phyloP scores from a whole-genome alignment of 177 flowering plant genomes.

The Vitis hybrid region DNA sequence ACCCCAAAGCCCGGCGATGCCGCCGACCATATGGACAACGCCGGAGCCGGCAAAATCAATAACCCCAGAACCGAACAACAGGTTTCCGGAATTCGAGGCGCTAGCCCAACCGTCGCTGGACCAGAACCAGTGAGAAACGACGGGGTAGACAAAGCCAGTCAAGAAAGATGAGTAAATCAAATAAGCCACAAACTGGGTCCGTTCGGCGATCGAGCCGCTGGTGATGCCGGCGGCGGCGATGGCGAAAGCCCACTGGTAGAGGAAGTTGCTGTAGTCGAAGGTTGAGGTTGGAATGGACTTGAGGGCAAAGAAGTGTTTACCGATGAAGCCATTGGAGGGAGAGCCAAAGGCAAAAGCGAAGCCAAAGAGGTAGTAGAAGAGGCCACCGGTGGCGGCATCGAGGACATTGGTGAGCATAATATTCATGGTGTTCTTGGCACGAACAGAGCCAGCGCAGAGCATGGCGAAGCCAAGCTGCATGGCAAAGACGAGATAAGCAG shows the following conservation, averaged over 20 bases:
- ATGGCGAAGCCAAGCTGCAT: constrained; percentile 96
- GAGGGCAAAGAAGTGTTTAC: constrained; percentile 60
- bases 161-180: constrained; percentile 65
- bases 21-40: constrained; percentile 83
- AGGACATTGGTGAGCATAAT: constrained; percentile 92
- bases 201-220: constrained; percentile 75
- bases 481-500: constrained; percentile 85
- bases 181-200: constrained; percentile 79
- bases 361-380: constrained; percentile 84
- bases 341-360: constrained; percentile 75
- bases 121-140: constrained; percentile 90
- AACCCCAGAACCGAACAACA: constrained; percentile 58
- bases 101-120: constrained; percentile 76
- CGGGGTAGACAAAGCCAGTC: constrained; percentile 81
- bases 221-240: constrained; percentile 88
- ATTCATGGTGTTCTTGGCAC: constrained; percentile 91
- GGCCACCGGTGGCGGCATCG: constrained; percentile 81
- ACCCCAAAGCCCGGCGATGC: constrained; percentile 76
- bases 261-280: constrained; percentile 50
- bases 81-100: constrained; percentile 23
- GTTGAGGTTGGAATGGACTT: constrained; percentile 25
- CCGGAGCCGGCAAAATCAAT: constrained; percentile 85
- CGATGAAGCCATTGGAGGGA: constrained; percentile 70
- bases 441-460: constrained; percentile 92
- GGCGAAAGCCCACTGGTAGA: constrained; percentile 86